Evolutionary conservation across 371 early-diverging fungal genomes (phyloP), one percentile per base, ranked within the genome.

Genomic region (Apophysomyces ossiformis): DNA sequence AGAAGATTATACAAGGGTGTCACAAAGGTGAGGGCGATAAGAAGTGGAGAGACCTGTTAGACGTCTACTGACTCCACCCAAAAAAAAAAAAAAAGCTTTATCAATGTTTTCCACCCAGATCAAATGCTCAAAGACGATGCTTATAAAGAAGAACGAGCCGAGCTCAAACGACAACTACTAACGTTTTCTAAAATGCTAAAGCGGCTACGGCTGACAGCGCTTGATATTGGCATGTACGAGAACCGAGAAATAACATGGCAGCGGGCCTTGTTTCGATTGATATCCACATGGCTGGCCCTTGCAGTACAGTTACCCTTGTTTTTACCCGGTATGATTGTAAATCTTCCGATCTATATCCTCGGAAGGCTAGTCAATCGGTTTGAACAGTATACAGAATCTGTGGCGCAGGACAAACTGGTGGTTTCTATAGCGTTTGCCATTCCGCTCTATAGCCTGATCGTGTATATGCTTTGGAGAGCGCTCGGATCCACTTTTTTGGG

Each of bases 281-380:
- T 78, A 36, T 74, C 77, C 5, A 75, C 76, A 9, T 74, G 79
- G 66, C 68, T 70, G 2, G 67, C 72, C 7, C 69, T 84, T 12
- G 37, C 75, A 1, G 47, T 80, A 47, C 83, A 85, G 59, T 70
- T 87, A 41, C 87, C 87, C 54, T 64, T 87, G 35, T 85, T 84
- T 64, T 67, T 87, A 64, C 87, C 87, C 8, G 85, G 83, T 57
- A 70, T 85, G 15, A 68, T 81, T 45, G 77, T 87, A 66, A 85
- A 85, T 58, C 79, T 74, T 12, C 87, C 87, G 0, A 75, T 87
- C 3, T 87, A 84, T 57, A 46, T 80, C 13, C 41, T 85, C 9
- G 85, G 81, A 36, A 73, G 70, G 26, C 8, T 79, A 8, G 75
- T 78, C 58, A 82, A 82, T 37, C 72, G 70, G 11, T 79, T 68